phyloP scores from a whole-genome alignment of 2,329 filamentous ascomycete genomes.

The Aphanoascus verrucosus region DNA sequence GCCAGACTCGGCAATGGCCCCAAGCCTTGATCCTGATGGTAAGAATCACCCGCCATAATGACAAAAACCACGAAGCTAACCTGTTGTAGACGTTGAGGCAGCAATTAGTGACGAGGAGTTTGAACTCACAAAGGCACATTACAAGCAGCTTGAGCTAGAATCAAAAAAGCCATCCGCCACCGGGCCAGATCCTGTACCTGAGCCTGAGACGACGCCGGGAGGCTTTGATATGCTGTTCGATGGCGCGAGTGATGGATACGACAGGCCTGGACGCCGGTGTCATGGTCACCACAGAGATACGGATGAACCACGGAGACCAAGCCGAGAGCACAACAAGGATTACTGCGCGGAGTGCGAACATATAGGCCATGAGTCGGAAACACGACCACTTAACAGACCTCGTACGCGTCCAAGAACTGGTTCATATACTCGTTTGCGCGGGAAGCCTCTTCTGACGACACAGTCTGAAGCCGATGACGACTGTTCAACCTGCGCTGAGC shows the following conservation, averaged over 20 bases:
- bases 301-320: neutral
- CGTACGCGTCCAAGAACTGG: neutral
- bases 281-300: conserved; percentile 2
- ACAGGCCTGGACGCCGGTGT: neutral
- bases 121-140: conserved; percentile 3
- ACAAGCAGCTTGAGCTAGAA: neutral
- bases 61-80: neutral
- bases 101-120: conserved; percentile 8
- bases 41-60: neutral
- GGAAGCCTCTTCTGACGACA: neutral
- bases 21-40: conserved; percentile 19
- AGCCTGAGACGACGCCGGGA: conserved; percentile 2
- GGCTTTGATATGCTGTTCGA: conserved; percentile 14
- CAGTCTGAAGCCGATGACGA: neutral
- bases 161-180: neutral
- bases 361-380: neutral
- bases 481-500: neutral
- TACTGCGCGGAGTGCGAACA: neutral
- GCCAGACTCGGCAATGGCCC: conserved; percentile 18
- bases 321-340: neutral
- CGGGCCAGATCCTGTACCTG: neutral
- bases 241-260: conserved; percentile 8
- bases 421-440: neutral
- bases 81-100: neutral
- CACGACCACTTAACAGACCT: neutral